Conservation (phyloP, 176 grass and related monocot species). For the Chrysopogon serrulatus region DNA sequence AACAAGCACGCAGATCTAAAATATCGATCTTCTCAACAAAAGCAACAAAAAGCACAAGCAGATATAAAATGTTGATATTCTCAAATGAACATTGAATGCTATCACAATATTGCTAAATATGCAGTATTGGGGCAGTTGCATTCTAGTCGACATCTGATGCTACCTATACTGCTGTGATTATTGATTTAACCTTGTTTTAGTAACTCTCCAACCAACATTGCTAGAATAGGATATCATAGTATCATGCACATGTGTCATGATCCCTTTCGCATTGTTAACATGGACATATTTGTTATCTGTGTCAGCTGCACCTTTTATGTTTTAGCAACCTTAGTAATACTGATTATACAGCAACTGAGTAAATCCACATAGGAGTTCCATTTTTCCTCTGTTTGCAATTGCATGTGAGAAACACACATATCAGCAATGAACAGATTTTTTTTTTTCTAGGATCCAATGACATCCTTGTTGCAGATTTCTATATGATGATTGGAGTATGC, state of each 20-base stretch:
- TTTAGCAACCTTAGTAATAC: not conserved
- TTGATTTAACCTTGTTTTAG: not conserved
- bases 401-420: not conserved
- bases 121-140: not conserved
- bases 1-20: not conserved
- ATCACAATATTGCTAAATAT: not conserved
- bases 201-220: not conserved
- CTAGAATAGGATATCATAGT: not conserved
- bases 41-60: too few species aligned
- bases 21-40: too few species aligned
- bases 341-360: not conserved
- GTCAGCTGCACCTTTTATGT: too few species aligned
- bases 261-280: not conserved
- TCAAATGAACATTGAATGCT: not conserved
- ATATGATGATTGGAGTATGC: conserved; percentile 80
- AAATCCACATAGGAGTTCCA: too few species aligned
- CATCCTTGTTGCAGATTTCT: conserved; percentile 50
- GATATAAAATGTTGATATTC: not conserved
- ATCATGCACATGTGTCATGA: not conserved
- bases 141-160: not conserved
- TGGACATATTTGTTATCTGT: not conserved
- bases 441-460: not conserved
- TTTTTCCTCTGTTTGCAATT: too few species aligned
- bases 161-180: not conserved
- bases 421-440: too few species aligned